A percentile compares a stretch with the other conserved stretches of the same genome.
phyloP scores from a whole-genome alignment of 225 moss, liverwort and hornwort genomes.

The Polytrichum formosum region DNA sequence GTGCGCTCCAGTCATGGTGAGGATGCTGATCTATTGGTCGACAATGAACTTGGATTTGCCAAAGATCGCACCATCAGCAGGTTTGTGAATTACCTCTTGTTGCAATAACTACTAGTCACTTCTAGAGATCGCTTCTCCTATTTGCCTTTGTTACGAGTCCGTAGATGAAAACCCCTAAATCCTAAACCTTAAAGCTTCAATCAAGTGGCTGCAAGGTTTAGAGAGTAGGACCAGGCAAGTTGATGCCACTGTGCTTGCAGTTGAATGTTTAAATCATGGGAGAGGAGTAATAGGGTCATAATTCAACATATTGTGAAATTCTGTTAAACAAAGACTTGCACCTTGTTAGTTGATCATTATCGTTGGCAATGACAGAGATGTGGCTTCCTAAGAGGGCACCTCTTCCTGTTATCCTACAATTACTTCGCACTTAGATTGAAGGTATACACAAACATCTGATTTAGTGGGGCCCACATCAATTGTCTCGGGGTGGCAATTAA shows the following conservation, averaged over 20 bases:
- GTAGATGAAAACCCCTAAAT: neutral
- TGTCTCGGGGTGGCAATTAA: no score
- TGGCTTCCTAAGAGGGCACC: no score
- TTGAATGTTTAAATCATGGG: neutral
- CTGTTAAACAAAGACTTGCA: no score
- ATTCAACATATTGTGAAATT: neutral
- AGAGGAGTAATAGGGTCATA: neutral
- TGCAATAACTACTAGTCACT: no score
- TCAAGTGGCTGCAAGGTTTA: neutral
- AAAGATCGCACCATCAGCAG: constrained; percentile 94
- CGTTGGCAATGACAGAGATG: no score
- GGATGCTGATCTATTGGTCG: constrained; percentile 80
- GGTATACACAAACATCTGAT: no score
- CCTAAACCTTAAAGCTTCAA: neutral
- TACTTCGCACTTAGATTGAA: no score
- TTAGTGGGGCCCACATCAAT: no score
- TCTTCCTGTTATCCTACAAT: no score
- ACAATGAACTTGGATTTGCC: constrained; percentile 85
- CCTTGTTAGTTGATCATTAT: no score
- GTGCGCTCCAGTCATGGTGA: constrained; percentile 56
- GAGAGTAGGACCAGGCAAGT: neutral
- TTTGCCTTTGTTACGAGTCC: neutral
- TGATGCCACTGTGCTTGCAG: neutral
- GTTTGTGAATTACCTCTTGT: constrained; percentile 14
- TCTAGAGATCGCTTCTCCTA: neutral